Evolutionary conservation across 2,329 filamentous ascomycete genomes (phyloP), one percentile per base, ranked within the genome.

Genomic region (Colletotrichum brevisporum): DNA sequence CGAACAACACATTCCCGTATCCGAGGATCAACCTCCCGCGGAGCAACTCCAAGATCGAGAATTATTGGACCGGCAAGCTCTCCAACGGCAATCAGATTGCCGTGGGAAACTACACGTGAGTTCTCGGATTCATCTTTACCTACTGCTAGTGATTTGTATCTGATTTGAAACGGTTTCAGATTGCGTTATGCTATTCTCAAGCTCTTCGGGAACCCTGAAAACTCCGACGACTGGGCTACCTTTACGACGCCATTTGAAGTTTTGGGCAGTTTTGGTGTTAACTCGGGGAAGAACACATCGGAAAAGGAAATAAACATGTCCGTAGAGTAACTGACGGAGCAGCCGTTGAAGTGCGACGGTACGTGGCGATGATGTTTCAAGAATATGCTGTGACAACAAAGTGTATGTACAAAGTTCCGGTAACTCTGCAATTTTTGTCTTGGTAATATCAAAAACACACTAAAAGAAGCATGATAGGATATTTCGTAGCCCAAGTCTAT

Each of bases 31-130:
- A 72, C 21, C 75, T 6, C 74, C 27, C 27, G 15, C 39, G 57
- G 12, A 51, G 69, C n/a, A 65, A 64, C 16, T 39, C 45, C 57
- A 71, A 54, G 31, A 74, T 47, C 5, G 76, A 75, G 39, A 81
- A 73, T 53, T 83, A 79, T 77, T 84, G 82, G 82, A 82, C 83
- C 48, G 82, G 82, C 1, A 81, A 81, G 68, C 76, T 83, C 12
- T 78, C 80, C 18, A 82, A 83, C 63, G 82, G 81, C 2, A 78
- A 79, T 6, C 78, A 78, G 52, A 82, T 83, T 58, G 74, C 74
- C 3, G 76, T 80, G 2, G 82, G 82, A 1, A 79, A 80, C 41
- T 84, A 84, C 66, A 81, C 77, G 81, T 82, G 5, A 16, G 70
- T 67, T 9, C 18, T 43, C 16, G 41, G 9, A 15, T 5, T 5